Base-by-base conservation (phyloP, 805 yeast genomes). In the Saturnispora zaruensis region DNA sequence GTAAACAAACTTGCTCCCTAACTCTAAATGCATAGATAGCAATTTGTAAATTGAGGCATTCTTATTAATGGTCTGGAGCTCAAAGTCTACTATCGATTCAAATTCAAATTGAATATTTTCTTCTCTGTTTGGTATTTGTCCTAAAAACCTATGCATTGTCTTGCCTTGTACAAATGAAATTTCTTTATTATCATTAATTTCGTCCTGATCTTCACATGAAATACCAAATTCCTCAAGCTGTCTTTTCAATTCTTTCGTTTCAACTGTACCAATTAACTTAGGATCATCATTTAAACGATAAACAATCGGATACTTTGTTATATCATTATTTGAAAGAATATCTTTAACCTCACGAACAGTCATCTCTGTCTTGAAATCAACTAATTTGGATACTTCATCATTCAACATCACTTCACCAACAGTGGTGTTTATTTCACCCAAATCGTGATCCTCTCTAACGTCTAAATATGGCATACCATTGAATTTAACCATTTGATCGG, bases 401-500 rank as follows among this genome's bases (percentile, higher is more conserved):
- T 21, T 33, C 2, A 82, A 69, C 95, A 89, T 87, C 4, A 91
- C 78, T 46, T 77, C 84, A 8, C 68, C 65, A 0, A 77, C 77
- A 1, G 65, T 62, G 4, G 40, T 24, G 33, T 25, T 20, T n/a
- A 33, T 14, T 20, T 68, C 72, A 34, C 75, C 78, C 59, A 82
- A 81, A 16, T 68, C 69, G 53, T 76, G 80, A 42, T 82, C 87
- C 54, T 83, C 90, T 58, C 84, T 84, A 11, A 80, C 70, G 61
- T 78, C 89, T 25, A 91, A 74, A 51, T 78, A 78, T 0, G 99
- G 99, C 44, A 87, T 73, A 0, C 96, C 96, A 66, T 89, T 90
- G 59, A 87, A 85, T 37, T 72, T 69, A 54, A 95, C 89, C 87
- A 90, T 90, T 65, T 88, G 95, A 62, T 93, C 99, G 0, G 99